These are phyloP conservation scores for Moesziomyces parantarcticus DNA, from an alignment of 1,284 basidiomycete species.

Conservation along the genomic window DNA sequence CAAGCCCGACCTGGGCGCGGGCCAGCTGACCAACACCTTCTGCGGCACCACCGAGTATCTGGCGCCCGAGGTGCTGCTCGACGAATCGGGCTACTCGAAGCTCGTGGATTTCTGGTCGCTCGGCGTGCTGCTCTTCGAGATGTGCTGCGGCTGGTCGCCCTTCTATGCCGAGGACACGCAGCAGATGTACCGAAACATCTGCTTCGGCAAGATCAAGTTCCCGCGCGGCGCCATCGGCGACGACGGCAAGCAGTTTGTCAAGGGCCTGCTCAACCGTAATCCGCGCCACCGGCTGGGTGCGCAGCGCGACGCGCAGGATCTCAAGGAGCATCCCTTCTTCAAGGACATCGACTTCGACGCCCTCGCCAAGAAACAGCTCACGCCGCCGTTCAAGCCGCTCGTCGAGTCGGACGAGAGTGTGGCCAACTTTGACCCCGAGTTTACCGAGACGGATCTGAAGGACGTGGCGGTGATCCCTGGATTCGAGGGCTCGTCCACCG, in stretches of 20 bases:
- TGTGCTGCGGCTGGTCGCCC: conserved; percentile 99
- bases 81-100: conserved; percentile 98
- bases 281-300: conserved; percentile 96
- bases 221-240: conserved; percentile 96
- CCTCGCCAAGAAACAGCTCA: conserved; percentile 87
- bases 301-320: conserved; percentile 86
- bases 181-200: conserved; percentile 99
- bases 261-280: conserved; percentile 96
- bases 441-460: conserved; percentile 83
- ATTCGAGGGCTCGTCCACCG: conserved; percentile 48
- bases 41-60: conserved; percentile 90
- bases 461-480: conserved; percentile 62
- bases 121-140: conserved; percentile 74
- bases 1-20: conserved; percentile 91
- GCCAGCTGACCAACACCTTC: conserved; percentile 96
- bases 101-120: conserved; percentile 99
- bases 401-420: conserved; percentile 98
- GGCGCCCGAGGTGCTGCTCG: conserved; percentile 96
- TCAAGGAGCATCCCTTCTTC: conserved; percentile 98
- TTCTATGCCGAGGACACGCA: conserved; percentile 99
- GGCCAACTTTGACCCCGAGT: conserved; percentile 97
- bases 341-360: conserved; percentile 74
- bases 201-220: conserved; percentile 95
- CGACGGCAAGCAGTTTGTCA: conserved; percentile 99
- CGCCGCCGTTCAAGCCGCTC: conserved; percentile 96